Conservation (phyloP, 2,329 filamentous ascomycete species). For the Sclerotinia subarctica region DNA sequence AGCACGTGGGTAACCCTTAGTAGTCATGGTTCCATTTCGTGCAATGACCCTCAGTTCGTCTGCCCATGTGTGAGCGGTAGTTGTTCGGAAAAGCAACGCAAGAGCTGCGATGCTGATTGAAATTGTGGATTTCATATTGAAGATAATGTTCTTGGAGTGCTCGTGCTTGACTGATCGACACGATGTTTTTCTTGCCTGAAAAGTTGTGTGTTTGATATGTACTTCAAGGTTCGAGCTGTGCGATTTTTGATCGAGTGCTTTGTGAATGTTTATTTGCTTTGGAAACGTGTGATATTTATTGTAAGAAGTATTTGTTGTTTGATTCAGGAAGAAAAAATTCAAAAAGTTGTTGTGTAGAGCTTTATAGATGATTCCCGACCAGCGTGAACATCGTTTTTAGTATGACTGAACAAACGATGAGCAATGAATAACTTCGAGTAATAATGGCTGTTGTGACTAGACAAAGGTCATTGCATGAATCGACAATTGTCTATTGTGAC, state of each 20-base stretch:
- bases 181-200: conserved; percentile 26
- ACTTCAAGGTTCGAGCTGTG: conserved; percentile 12
- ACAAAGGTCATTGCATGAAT: conserved; percentile 7
- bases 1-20: conserved; percentile 71
- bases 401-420: conserved; percentile 24
- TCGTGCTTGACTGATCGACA: conserved; percentile 1
- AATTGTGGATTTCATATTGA: conserved; percentile 17
- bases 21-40: conserved; percentile 66
- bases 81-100: conserved; percentile 25
- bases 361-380: conserved; percentile 23
- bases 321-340: neutral
- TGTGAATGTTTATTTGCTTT: neutral
- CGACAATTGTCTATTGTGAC: neutral
- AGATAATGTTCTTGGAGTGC: conserved; percentile 17
- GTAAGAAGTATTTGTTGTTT: neutral
- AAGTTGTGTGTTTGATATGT: conserved; percentile 19
- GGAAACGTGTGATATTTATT: neutral
- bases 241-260: neutral
- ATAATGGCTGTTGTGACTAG: conserved; percentile 19
- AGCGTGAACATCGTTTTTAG: conserved; percentile 30
- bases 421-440: conserved; percentile 19
- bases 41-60: conserved; percentile 72
- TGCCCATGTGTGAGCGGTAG: conserved; percentile 61
- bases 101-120: conserved; percentile 23
- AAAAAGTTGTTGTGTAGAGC: conserved; percentile 21